These are phyloP conservation scores for Suhomyces canberraensis DNA, from an alignment of 805 yeast genomes.

Conservation along the genomic window DNA sequence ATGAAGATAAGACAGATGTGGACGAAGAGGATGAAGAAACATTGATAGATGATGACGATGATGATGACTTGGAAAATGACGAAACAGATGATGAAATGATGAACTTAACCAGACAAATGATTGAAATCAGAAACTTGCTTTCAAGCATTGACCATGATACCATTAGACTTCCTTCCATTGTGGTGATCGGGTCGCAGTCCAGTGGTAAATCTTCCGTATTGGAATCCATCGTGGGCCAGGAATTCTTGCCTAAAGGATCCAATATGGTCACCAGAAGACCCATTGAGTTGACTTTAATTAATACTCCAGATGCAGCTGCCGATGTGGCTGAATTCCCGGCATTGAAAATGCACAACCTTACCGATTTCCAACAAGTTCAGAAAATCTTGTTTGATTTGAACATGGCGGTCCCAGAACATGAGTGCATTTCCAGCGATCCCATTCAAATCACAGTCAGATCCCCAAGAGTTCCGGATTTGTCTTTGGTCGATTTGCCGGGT, in stretches of 20 bases:
- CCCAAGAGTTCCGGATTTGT: conserved; percentile 83
- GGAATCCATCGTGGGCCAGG: conserved; percentile 97
- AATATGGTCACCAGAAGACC: conserved; percentile 99
- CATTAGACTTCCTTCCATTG: conserved; percentile 86
- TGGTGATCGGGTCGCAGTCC: conserved; percentile 95
- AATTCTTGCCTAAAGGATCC: conserved; percentile 92
- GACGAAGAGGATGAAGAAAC: conserved; percentile 49
- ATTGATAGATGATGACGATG: conserved; percentile 43
- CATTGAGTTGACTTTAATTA: conserved; percentile 87
- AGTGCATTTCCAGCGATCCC: conserved; percentile 90
- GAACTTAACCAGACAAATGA: conserved; percentile 91
- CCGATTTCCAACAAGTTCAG: conserved; percentile 87
- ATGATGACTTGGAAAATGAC: conserved; percentile 45
- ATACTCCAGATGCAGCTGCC: conserved; percentile 75
- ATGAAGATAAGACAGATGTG: conserved; percentile 15
- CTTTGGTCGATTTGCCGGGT: conserved; percentile 95
- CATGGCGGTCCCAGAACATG: conserved; percentile 83
- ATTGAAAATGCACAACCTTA: conserved; percentile 71
- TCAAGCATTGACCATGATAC: conserved; percentile 75
- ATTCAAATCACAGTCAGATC: conserved; percentile 89
- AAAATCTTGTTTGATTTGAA: conserved; percentile 83
- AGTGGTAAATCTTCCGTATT: conserved; percentile 96
- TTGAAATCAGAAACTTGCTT: conserved; percentile 82
- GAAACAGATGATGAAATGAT: conserved; percentile 77
- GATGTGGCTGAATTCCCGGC: conserved; percentile 94